phyloP scores from a whole-genome alignment of 768 basidiomycete genomes.

The Dacryopinax primogenitus region DNA sequence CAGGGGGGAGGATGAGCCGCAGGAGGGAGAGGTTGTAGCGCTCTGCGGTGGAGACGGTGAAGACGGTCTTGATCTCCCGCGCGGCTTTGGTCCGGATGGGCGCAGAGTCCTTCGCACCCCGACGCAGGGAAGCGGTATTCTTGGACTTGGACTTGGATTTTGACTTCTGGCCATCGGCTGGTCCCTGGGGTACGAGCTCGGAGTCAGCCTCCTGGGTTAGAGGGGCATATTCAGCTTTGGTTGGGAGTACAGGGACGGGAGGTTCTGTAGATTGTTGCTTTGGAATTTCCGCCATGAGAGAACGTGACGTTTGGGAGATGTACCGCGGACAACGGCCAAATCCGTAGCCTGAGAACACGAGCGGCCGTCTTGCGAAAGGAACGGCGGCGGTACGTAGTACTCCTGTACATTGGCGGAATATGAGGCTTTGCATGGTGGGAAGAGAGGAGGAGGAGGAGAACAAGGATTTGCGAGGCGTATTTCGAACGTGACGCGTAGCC shows the following conservation, averaged over 20 bases:
- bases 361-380: not conserved
- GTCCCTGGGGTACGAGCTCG: not conserved
- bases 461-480: not conserved
- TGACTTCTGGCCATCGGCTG: no score
- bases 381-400: not conserved
- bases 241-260: not conserved
- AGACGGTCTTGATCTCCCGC: conserved; percentile 63
- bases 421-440: not conserved
- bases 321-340: not conserved
- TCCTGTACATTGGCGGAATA: not conserved
- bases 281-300: not conserved
- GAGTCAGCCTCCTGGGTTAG: not conserved
- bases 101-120: conserved; percentile 72
- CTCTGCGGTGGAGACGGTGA: conserved; percentile 78
- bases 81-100: conserved; percentile 79
- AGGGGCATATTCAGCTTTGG: not conserved
- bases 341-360: not conserved
- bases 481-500: not conserved
- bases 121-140: conserved; percentile 62
- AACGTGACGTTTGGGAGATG: not conserved
- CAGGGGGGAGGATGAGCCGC: conserved; percentile 39
- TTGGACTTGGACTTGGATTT: conserved; percentile 58
- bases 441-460: not conserved
- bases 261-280: not conserved
- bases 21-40: conserved; percentile 60